Percentiles rank a stretch among this genome's conserved stretches.
Conservation (phyloP, 371 early-diverging fungal species). For the Chytridium lagenaria region DNA sequence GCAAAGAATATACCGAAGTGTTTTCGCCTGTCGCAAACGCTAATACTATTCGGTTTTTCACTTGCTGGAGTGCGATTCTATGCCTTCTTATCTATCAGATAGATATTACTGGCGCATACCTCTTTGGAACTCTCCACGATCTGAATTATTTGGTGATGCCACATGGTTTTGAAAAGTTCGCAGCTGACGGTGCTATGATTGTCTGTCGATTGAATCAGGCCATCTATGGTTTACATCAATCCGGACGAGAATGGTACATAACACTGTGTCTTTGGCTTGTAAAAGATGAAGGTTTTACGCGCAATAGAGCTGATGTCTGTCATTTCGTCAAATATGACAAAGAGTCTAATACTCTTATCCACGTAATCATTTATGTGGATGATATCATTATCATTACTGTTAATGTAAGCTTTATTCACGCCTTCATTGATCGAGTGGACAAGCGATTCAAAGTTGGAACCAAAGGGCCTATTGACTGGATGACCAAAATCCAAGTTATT, state of each 20-base stretch:
- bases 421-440: neutral
- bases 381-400: conserved; percentile 21
- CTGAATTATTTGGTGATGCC: conserved; percentile 9
- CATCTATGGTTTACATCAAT: conserved; percentile 31
- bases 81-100: neutral
- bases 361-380: conserved; percentile 20
- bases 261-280: neutral
- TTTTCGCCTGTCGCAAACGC: conserved; percentile 3
- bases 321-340: neutral
- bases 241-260: conserved; percentile 24
- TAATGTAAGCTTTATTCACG: neutral
- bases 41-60: neutral
- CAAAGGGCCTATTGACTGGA: neutral
- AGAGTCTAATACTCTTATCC: neutral
- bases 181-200: conserved; percentile 8
- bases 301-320: conserved; percentile 21
- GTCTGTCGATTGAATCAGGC: conserved; percentile 17
- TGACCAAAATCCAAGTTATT: conserved; percentile 15
- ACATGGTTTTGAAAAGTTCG: conserved; percentile 7
- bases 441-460: conserved; percentile 12
- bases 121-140: neutral
- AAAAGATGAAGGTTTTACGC: conserved; percentile 13
- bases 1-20: neutral
- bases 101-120: conserved; percentile 2
- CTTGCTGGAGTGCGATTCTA: neutral